Base-by-base conservation (phyloP, 352 stramenopile species). In the Phytopythium boreale region DNA sequence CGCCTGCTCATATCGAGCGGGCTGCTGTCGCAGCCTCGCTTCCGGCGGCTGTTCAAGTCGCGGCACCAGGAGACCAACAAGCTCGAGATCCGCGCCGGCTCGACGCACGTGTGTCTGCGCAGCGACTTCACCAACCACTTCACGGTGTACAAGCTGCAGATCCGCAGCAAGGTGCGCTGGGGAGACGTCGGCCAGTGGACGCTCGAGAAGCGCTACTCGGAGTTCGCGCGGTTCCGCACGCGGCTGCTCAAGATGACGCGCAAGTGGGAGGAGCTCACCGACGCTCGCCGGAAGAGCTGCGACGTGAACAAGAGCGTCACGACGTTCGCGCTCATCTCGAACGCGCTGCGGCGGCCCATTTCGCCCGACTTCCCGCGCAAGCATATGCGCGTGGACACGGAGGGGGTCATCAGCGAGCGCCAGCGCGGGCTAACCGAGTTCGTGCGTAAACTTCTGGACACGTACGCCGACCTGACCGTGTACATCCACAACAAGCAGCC, bases 121-220 rank as follows among this genome's bases (percentile, higher is more conserved):
- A 63, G 64, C 50, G 62, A 71, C 44, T 47, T 62, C 31, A n/a
- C 58, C 52, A 37, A 49, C 47, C 69, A 70, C 31, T 75, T 81
- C 62, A 89, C 77, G 26, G 60, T 88, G 31, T 90, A 90, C 69
- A 74, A 67, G 22, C 72, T 90, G 70, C 67, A 80, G 50, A 79
- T 88, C 49, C 70, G 68, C 59, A 79, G 73, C 56, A 68, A 68
- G 22, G 64, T 71, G 62, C 66, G 57, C 6, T 61, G 52, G 29
- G 63, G 58, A 27, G 74, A 76, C 52, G 59, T 68, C 17, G 63
- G 62, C 49, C 66, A 64, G 52, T 90, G 82, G 82, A 56, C 80
- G 22, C 61, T 90, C 51, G 70, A 71, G 56, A 85, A 84, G 29
- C 77, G 82, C 22, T 90, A 84, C 51, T 87, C 79, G 20, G 77